Base-by-base conservation (phyloP, 2,329 filamentous ascomycete genomes). In the Rhinocladiella mackenziei region DNA sequence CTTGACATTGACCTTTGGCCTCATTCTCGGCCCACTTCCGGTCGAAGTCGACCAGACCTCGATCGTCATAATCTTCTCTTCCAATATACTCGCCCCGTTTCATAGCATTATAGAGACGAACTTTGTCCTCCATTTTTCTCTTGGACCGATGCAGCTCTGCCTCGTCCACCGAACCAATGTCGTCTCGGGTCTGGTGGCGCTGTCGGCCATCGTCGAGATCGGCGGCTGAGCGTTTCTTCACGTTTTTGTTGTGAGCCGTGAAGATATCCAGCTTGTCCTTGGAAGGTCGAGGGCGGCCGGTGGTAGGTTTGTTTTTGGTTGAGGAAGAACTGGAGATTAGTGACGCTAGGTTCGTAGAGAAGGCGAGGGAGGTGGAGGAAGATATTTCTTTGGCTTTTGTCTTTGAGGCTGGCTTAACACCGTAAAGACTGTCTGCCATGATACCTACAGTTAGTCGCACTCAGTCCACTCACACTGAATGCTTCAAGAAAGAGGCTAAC, bases 111-210 rank as follows among this genome's bases (percentile, higher is more conserved):
- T 98, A 98, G 2, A 92, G 68, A 3, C 85, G 78, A 3, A 86
- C 88, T 66, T 98, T 98, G 68, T 89, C 84, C 61, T 94, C 83
- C 83, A 98, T 86, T 60, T 82, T 86, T 54, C 83, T 78, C 63
- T 83, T 84, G 15, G 86, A 84, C 44, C 84, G 79, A 71, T 77
- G 70, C 61, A 78, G 71, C 13, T 73, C 67, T 7, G 69, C 71
- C 10, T 73, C 69, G 55, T 85, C 80, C 19, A 84, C 68, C 4
- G 48, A 43, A 8, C 77, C 84, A 43, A 83, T 77, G 57, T 85
- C 79, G 35, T 76, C 56, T 28, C 57, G 74, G 17, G 67, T 73
- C 59, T 78, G 77, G 46, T 83, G 82, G 57, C 84, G 80, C 39
- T 82, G 76, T 9, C 76, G 66, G 19, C 79, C 74, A 54, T 76